Percentiles rank a stretch among this genome's conserved stretches.
Conservation (phyloP, 2,329 filamentous ascomycete genomes). For the Penicillium thymicola region DNA sequence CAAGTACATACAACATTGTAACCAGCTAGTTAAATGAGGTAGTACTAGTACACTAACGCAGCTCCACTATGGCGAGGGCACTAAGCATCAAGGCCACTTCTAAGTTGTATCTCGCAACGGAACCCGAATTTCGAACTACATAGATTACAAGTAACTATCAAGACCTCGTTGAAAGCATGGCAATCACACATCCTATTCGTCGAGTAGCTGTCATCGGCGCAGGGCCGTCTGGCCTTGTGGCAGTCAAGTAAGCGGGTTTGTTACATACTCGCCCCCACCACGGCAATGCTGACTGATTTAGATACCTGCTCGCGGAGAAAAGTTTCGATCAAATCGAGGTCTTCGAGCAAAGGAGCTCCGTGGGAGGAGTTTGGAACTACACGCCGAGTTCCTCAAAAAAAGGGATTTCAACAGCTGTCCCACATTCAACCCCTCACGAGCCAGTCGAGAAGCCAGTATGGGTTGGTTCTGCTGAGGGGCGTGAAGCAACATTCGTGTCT, state of each 20-base stretch:
- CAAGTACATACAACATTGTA: too few relatives aligned
- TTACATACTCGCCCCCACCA: neutral
- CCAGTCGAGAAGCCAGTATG: slow-evolving; percentile 63
- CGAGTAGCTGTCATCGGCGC: slow-evolving; percentile 75
- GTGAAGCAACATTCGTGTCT: slow-evolving; percentile 66
- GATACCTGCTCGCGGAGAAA: slow-evolving; percentile 70
- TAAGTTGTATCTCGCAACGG: neutral
- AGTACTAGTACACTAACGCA: neutral
- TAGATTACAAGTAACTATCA: neutral
- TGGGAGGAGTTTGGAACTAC: slow-evolving; percentile 88
- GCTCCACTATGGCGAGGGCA: slow-evolving; percentile 22
- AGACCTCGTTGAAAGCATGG: slow-evolving; percentile 13
- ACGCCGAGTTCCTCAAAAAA: slow-evolving; percentile 50
- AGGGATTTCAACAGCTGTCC: slow-evolving; percentile 50
- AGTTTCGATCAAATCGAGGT: slow-evolving; percentile 68
- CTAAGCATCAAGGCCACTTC: slow-evolving; percentile 2
- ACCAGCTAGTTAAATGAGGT: too few relatives aligned
- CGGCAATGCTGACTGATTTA: slow-evolving; percentile 30
- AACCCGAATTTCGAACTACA: neutral
- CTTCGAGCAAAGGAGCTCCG: slow-evolving; percentile 74
- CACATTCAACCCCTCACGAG: slow-evolving; percentile 63
- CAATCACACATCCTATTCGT: slow-evolving; percentile 24
- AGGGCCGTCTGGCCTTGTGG: slow-evolving; percentile 73
- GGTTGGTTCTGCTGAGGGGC: slow-evolving; percentile 25
- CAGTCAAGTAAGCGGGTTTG: slow-evolving; percentile 58